Evolutionary conservation across 2,329 filamentous ascomycete genomes (phyloP).

Genomic region (Alternaria solani): DNA sequence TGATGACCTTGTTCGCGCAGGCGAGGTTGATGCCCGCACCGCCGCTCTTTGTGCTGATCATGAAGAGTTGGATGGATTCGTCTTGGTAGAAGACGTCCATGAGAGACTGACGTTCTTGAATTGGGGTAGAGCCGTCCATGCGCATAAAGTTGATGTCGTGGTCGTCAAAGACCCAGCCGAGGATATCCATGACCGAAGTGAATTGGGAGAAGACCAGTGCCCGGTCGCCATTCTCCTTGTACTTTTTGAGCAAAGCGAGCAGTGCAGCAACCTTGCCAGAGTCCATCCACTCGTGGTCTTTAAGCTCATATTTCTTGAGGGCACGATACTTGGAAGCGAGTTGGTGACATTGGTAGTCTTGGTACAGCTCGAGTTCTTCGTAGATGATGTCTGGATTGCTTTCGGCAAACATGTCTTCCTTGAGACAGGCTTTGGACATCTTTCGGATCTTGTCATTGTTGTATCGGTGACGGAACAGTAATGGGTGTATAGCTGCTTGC

Average conservation of each 20-base stretch:
- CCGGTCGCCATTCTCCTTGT: conserved; percentile 82
- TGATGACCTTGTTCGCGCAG: conserved; percentile 95
- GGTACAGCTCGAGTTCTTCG: conserved; percentile 63
- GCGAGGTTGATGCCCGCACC: conserved; percentile 98
- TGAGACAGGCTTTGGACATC: conserved; percentile 80
- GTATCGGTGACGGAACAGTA: conserved; percentile 85
- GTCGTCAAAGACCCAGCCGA: conserved; percentile 80
- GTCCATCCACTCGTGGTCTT: conserved; percentile 71
- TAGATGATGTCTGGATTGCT: conserved; percentile 62
- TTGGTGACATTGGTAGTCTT: conserved; percentile 68
- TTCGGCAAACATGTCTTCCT: conserved; percentile 65
- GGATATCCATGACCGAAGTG: conserved; percentile 87
- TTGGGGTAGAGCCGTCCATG: conserved; percentile 85
- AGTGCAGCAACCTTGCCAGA: conserved; percentile 88
- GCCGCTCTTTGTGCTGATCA: conserved; percentile 91
- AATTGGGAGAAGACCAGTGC: conserved; percentile 94
- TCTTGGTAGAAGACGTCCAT: conserved; percentile 87
- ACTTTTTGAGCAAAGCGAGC: conserved; percentile 74
- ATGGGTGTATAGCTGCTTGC: conserved; percentile 89
- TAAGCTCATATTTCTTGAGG: conserved; percentile 64
- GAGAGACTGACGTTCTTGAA: conserved; percentile 82
- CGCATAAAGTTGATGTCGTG: conserved; percentile 79
- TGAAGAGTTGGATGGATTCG: conserved; percentile 82
- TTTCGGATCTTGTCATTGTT: conserved; percentile 75
- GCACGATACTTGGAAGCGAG: conserved; percentile 64